Conservation (phyloP, 148 eudicot genomes). For the Pharnaceum exiguum region DNA sequence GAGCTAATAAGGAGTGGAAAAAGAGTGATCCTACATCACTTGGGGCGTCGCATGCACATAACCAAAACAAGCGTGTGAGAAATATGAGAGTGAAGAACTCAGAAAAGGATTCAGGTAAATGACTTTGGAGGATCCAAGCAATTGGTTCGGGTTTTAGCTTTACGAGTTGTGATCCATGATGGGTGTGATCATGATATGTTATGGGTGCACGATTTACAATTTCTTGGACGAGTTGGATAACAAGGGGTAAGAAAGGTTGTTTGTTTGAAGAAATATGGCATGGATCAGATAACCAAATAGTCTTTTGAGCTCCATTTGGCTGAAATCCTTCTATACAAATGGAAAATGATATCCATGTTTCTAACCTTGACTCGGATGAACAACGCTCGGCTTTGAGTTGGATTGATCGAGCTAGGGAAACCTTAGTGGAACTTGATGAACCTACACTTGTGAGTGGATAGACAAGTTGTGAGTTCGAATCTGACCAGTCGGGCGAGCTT, state of each 20-base stretch:
- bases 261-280: constrained; percentile 49
- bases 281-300: constrained; percentile 65
- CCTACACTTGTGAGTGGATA: constrained; percentile 44
- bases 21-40: constrained; percentile 64
- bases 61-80: constrained; percentile 66
- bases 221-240: constrained; percentile 70
- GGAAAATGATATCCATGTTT: constrained; percentile 41
- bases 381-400: constrained; percentile 51
- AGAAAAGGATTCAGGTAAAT: constrained; percentile 75
- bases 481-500: constrained; percentile 43
- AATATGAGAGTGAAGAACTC: constrained; percentile 54
- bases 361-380: constrained; percentile 22
- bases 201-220: constrained; percentile 53
- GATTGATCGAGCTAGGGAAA: constrained; percentile 33
- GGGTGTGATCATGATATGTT: constrained; percentile 30
- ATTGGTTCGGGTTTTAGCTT: constrained; percentile 54
- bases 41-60: constrained; percentile 71
- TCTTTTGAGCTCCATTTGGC: constrained; percentile 11
- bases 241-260: constrained; percentile 67
- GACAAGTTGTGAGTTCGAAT: constrained; percentile 41
- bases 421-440: background rate
- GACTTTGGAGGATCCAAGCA: constrained; percentile 57
- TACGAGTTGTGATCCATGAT: constrained; percentile 38
- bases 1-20: constrained; percentile 58
- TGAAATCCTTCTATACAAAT: constrained; percentile 35